Conservation (phyloP, 257 asterid genomes). For the Nyctanthes arbortristis region DNA sequence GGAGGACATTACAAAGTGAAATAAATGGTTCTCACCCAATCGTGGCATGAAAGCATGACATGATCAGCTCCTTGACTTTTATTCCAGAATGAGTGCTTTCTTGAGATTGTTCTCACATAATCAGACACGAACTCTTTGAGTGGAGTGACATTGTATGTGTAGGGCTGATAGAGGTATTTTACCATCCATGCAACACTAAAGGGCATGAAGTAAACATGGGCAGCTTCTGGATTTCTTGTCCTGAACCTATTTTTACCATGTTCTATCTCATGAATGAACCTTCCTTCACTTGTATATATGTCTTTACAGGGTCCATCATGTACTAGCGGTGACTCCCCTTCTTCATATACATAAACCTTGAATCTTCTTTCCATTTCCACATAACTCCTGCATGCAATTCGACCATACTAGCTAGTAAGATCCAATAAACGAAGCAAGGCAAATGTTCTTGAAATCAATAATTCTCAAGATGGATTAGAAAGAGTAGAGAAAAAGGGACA, state of each 20-base stretch:
- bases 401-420: not conserved
- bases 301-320: slow-evolving; percentile 92
- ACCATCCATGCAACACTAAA: slow-evolving; percentile 91
- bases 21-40: slow-evolving; percentile 61
- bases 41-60: slow-evolving; percentile 98
- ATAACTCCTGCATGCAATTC: slow-evolving; percentile 71
- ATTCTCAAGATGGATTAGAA: not conserved
- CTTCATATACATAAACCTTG: slow-evolving; percentile 77
- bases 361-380: slow-evolving; percentile 89
- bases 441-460: not conserved
- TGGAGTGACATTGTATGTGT: slow-evolving; percentile 39
- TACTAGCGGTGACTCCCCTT: slow-evolving; percentile 80
- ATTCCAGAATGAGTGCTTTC: slow-evolving; percentile 85
- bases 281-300: slow-evolving; percentile 84
- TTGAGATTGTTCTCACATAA: slow-evolving; percentile 71
- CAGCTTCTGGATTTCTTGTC: slow-evolving; percentile 51
- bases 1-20: no score
- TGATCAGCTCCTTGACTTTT: slow-evolving; percentile 88
- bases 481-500: not conserved
- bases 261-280: slow-evolving; percentile 87
- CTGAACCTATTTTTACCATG: slow-evolving; percentile 57
- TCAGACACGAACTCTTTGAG: slow-evolving; percentile 59
- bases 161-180: slow-evolving; percentile 58
- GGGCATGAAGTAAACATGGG: slow-evolving; percentile 89
- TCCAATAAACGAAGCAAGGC: not conserved